Base-by-base conservation (phyloP, 1,284 basidiomycete species). In the Wolfiporia cocos region DNA sequence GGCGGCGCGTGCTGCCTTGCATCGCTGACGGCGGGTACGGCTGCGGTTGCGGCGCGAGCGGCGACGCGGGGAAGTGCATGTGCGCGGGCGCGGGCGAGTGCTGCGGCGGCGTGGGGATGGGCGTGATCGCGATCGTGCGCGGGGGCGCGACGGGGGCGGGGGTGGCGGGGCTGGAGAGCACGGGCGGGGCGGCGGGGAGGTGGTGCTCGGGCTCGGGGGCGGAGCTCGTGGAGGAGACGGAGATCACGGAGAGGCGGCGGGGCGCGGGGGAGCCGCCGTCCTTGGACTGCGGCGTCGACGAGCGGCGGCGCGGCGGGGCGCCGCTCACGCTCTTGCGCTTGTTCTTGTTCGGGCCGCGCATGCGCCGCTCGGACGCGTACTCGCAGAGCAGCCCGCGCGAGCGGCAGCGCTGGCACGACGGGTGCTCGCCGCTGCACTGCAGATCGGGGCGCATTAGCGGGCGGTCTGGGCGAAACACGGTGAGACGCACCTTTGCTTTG, bases 321-420 rank as follows among this genome's bases (percentile, higher is more conserved):
- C 34, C 37, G 14, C 34, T 42, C 30, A 42, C 17, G 29, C 43
- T 44, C 39, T 50, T 48, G n/a, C 52, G 46, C 54, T 68, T 70
- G 22, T 63, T 52, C 48, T 78, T 81, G 57, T 76, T 78, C n/a
- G 78, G 76, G 1, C 78, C 78, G 10, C 78, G 71, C 43, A 77
- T 71, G 26, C 76, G 66, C 2, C 76, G 73, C 59, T 84, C 79
- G 32, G 76, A 70, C 1, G 79, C 76, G 50, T 70, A 70, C 39
- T 61, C 58, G 56, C 68, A 70, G 18, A 51, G 41, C 17, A 68
- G 57, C 1, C 65, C 63, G 3, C 66, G 53, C n/a, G 47, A 41
- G 20, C 52, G 35, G 53, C 68, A 70, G 6, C 68, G 61, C 43
- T 56, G 49, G 50, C 68, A 70, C 0, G 54, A 41, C 1, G 65